Conservation (phyloP, 192 early-diverging fungal genomes). For the Phycomyces nitens region DNA sequence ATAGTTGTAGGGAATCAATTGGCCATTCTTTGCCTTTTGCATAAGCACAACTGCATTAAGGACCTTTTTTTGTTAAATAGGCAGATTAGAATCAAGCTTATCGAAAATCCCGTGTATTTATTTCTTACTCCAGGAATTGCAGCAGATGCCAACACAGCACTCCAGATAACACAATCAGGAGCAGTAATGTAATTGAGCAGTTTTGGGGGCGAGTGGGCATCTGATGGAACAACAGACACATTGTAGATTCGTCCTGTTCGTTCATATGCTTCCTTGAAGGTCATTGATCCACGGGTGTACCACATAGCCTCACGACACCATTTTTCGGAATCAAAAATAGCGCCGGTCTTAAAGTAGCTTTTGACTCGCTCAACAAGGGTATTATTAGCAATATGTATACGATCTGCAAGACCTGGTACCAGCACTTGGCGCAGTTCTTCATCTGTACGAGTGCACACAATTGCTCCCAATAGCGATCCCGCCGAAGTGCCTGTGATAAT, state of each 20-base stretch:
- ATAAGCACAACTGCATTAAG: constrained; percentile 80
- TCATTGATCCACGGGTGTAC: constrained; percentile 72
- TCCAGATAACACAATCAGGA: constrained; percentile 83
- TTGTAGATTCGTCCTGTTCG: constrained; percentile 84
- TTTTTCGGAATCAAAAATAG: constrained; percentile 56
- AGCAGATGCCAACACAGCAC: constrained; percentile 78
- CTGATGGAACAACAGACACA: constrained; percentile 74
- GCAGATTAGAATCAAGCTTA: not conserved
- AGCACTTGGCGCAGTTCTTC: constrained; percentile 57
- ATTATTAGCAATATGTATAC: constrained; percentile 54
- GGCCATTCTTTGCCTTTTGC: constrained; percentile 58
- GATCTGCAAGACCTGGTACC: constrained; percentile 42
- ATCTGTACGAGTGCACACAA: constrained; percentile 69
- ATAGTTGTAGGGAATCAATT: constrained; percentile 70
- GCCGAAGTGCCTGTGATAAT: constrained; percentile 81
- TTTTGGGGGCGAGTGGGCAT: constrained; percentile 73
- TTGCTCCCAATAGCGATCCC: constrained; percentile 58
- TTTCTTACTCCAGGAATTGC: constrained; percentile 69
- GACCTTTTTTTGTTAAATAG: constrained; percentile 32
- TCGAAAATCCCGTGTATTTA: not conserved
- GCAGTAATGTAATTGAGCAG: constrained; percentile 86
- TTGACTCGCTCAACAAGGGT: constrained; percentile 32
- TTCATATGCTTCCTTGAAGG: constrained; percentile 89
- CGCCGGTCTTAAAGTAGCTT: constrained; percentile 41
- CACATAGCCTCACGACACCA: constrained; percentile 67